Conservation (phyloP, 805 yeast genomes). For the Candida peoriensis region DNA sequence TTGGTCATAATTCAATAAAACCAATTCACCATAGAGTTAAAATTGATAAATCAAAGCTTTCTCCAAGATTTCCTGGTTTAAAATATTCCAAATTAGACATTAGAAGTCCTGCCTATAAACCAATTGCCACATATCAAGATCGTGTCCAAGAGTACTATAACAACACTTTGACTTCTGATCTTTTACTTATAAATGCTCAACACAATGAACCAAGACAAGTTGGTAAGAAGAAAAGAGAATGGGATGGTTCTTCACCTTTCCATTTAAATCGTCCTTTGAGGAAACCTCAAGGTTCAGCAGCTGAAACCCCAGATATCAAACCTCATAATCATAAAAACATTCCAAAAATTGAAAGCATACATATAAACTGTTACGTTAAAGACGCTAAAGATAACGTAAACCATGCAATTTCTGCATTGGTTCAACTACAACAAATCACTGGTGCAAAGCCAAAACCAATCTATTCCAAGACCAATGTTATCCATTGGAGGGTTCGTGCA, state of each 20-base stretch:
- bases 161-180: conserved; percentile 69
- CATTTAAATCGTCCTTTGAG: conserved; percentile 76
- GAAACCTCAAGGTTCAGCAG: conserved; percentile 71
- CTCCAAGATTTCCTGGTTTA: conserved; percentile 68
- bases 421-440: conserved; percentile 91
- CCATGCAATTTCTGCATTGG: conserved; percentile 67
- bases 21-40: conserved; percentile 91
- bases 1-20: conserved; percentile 67
- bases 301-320: conserved; percentile 68
- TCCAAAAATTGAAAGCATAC: conserved; percentile 65
- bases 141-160: conserved; percentile 72
- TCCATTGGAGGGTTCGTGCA: conserved; percentile 80
- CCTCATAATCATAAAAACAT: conserved; percentile 65
- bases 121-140: conserved; percentile 71
- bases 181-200: conserved; percentile 69
- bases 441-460: conserved; percentile 75
- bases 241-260: conserved; percentile 88
- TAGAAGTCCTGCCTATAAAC: conserved; percentile 72
- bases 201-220: conserved; percentile 50
- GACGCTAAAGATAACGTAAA: conserved; percentile 67
- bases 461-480: conserved; percentile 72
- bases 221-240: conserved; percentile 73
- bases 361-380: conserved; percentile 71
- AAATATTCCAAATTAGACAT: conserved; percentile 68
- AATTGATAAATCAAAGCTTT: conserved; percentile 66